Base-by-base conservation (phyloP, 352 stramenopile genomes). In the Phytophthora palmivora region DNA sequence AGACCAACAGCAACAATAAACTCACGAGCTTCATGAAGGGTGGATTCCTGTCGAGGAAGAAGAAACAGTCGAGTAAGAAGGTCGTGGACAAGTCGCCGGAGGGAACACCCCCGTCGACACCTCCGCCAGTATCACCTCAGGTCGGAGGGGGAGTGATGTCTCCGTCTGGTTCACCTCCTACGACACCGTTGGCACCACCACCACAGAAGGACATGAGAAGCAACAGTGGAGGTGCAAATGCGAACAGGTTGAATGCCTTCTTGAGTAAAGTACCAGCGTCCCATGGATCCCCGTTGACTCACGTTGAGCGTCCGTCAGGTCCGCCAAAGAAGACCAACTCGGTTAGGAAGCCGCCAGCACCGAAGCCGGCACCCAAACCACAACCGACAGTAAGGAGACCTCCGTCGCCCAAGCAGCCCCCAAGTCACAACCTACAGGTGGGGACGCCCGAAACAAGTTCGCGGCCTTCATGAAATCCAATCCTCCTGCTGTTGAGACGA, bases 401-500 rank as follows among this genome's bases (percentile, higher is more conserved):
- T 0, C 52, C 55, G 14, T 74, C 65, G 3, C 65, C 65, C 3
- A 70, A 74, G 18, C 51, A 79, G 32, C 53, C 63, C 18, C 66
- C 69, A 3, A 57, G 33, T 63, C 61, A 14, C 28, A 54, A 11
- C 62, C 61, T 6, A 68, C 34, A 2, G 43, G 41, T 6, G 52
- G 58, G 15, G 70, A 89, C 15, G 52, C 78, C 8, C 82, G 82
- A 39, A 89, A 88, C 63, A 94, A 94, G 58, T 91, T 94, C 44
- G 82, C 85, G 19, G 82, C 82, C 18, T 94, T 94, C 51, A 89
- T 94, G 80, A 76, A 80, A 42, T 70, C 82, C n/a, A 91, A 91
- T 30, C 83, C 85, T 14, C 78, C 83, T 14, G 42, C 76, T 46
- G 45, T 75, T 33, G 72, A 80, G 52, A 50, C 71, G 19, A 42